phyloP scores from a whole-genome alignment of 306 rosid genomes.

The Lablab purpureus region DNA sequence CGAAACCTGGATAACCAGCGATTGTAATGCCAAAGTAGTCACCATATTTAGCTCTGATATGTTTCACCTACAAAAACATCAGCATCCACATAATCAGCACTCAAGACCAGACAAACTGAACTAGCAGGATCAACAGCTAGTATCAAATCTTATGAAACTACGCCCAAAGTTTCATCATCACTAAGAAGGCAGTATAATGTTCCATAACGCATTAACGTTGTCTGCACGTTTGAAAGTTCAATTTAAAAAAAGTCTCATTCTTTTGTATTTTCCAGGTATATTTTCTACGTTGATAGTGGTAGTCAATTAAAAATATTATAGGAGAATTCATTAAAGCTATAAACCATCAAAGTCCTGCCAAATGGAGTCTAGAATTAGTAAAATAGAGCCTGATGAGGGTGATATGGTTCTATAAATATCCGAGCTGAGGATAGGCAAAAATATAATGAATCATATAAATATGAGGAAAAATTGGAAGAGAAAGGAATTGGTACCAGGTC shows the following conservation, averaged over 20 bases:
- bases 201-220: background rate
- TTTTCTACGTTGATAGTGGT: conserved; percentile 11
- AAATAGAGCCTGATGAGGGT: background rate
- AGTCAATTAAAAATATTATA: no score
- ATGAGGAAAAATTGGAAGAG: background rate
- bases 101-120: conserved; percentile 34
- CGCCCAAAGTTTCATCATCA: conserved; percentile 23
- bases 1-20: conserved; percentile 97
- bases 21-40: conserved; percentile 96
- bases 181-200: conserved; percentile 32
- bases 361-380: background rate
- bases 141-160: conserved; percentile 27
- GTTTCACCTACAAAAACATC: conserved; percentile 68
- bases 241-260: conserved; percentile 18
- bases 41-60: conserved; percentile 75
- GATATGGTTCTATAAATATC: background rate
- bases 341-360: conserved; percentile 8
- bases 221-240: background rate
- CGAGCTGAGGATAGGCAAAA: background rate
- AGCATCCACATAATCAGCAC: conserved; percentile 26
- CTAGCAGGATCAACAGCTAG: conserved; percentile 6
- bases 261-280: conserved; percentile 24
- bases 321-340: no score
- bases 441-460: background rate
- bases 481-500: conserved; percentile 63